Conservation (phyloP, 2,329 filamentous ascomycete species). For the Colletotrichum sublineola region DNA sequence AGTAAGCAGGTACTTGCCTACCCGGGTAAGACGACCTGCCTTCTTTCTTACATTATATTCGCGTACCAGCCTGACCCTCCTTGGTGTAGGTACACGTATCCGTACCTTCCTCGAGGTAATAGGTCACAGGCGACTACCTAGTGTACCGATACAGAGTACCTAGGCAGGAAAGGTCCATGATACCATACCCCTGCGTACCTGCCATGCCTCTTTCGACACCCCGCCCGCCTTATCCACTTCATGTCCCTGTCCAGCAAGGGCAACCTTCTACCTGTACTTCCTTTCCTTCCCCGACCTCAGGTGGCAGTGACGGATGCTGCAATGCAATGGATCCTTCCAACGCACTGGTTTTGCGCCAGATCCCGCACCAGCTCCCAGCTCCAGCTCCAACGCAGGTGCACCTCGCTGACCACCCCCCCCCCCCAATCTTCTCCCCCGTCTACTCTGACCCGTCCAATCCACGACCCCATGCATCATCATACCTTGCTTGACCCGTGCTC, state of each 20-base stretch:
- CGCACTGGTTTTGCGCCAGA: constrained; percentile 20
- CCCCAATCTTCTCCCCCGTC: neutral
- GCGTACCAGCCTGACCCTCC: too few species aligned
- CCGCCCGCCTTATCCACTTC: constrained; percentile 14
- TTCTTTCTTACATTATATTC: too few species aligned
- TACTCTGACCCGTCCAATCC: neutral
- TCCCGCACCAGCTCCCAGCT: neutral
- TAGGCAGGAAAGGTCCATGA: neutral
- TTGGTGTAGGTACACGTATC: too few species aligned
- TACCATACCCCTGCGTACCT: constrained; percentile 5
- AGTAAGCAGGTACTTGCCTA: too few species aligned
- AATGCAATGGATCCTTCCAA: constrained; percentile 19
- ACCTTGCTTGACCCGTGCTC: constrained; percentile 1
- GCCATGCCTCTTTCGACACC: neutral
- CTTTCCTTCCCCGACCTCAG: constrained; percentile 33
- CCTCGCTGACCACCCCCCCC: neutral
- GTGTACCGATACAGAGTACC: too few species aligned
- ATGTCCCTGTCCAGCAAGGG: constrained; percentile 14
- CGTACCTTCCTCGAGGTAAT: neutral
- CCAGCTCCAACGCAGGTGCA: constrained; percentile 2
- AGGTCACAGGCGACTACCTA: neutral
- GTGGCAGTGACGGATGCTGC: constrained; percentile 33
- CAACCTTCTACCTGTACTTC: neutral
- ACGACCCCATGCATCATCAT: constrained; percentile 5
- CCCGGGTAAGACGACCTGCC: too few species aligned